These are phyloP conservation scores for Phalaenopsis aphrodite DNA, from an alignment of 106 monocot genomes.

Conservation along the genomic window DNA sequence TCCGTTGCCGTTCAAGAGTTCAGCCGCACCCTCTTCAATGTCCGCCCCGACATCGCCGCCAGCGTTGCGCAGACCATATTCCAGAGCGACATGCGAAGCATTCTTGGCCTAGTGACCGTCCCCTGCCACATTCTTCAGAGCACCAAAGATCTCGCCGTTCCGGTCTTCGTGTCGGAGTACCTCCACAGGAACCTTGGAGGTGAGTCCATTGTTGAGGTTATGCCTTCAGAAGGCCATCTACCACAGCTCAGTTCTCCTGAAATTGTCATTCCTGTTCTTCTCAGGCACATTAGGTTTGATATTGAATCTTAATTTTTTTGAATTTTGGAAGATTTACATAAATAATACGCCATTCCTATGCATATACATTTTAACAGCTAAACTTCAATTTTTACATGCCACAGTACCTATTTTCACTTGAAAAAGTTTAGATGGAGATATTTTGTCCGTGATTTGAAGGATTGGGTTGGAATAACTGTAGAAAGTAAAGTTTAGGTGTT, in stretches of 20 bases:
- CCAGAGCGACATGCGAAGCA: conserved; percentile 53
- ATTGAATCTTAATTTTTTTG: conserved; percentile 18
- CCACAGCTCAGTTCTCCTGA: conserved; percentile 91
- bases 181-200: conserved; percentile 68
- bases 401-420: too few relatives aligned
- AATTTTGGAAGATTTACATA: too few relatives aligned
- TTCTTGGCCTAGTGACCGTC: conserved; percentile 48
- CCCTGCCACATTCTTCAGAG: conserved; percentile 98
- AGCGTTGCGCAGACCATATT: conserved; percentile 83
- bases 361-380: too few relatives aligned
- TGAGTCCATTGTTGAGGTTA: conserved; percentile 89
- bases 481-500: too few relatives aligned
- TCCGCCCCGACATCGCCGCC: conserved; percentile 88
- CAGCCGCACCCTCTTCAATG: conserved; percentile 93
- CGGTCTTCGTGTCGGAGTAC: conserved; percentile 79
- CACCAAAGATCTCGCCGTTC: conserved; percentile 86
- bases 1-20: conserved; percentile 93
- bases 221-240: conserved; percentile 83
- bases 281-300: conserved; percentile 72
- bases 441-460: too few relatives aligned
- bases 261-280: conserved; percentile 76
- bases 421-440: too few relatives aligned
- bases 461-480: too few relatives aligned
- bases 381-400: too few relatives aligned
- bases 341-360: too few relatives aligned